These are phyloP conservation scores for Ceratobasidium sp. DNA, from an alignment of 1,284 basidiomycete genomes.

Conservation along the genomic window DNA sequence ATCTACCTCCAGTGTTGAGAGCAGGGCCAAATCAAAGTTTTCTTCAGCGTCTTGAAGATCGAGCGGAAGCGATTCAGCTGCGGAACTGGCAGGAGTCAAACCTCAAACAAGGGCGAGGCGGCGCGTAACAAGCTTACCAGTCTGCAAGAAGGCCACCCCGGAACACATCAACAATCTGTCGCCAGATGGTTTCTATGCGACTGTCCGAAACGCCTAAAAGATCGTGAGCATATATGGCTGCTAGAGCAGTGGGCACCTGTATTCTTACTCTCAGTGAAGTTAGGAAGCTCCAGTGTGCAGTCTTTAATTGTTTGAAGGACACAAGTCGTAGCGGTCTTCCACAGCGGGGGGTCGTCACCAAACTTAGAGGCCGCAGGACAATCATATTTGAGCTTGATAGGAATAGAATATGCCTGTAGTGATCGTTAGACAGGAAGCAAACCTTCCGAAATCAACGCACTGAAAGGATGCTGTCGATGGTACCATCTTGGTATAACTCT, in stretches of 20 bases:
- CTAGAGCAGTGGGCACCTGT: background rate
- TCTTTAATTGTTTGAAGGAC: conserved; percentile 75
- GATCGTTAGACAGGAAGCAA: background rate
- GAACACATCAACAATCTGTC: conserved; percentile 84
- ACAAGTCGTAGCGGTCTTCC: conserved; percentile 85
- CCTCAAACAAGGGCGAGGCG: background rate
- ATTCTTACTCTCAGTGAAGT: conserved; percentile 56
- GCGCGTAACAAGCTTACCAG: conserved; percentile 61
- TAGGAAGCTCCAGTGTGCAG: conserved; percentile 60
- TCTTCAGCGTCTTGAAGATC: conserved; percentile 82
- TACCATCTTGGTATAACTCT: conserved; percentile 80
- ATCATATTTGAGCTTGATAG: conserved; percentile 93
- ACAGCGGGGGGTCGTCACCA: conserved; percentile 83
- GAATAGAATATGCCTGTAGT: conserved; percentile 80
- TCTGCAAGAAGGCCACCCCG: conserved; percentile 84
- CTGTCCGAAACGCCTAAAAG: conserved; percentile 64
- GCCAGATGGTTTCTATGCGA: conserved; percentile 81
- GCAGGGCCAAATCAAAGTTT: conserved; percentile 84
- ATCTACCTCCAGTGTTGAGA: conserved; percentile 78
- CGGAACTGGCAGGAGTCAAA: conserved; percentile 52
- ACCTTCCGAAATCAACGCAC: conserved; percentile 53
- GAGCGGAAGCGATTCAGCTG: conserved; percentile 62
- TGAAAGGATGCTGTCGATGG: conserved; percentile 81
- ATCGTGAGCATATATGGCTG: background rate
- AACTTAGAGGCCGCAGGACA: conserved; percentile 88